Percentiles rank a stretch among this genome's conserved stretches.
These are phyloP conservation scores for Cytospora paraplurivora DNA, from an alignment of 2,329 filamentous ascomycete genomes.

Conservation along the genomic window DNA sequence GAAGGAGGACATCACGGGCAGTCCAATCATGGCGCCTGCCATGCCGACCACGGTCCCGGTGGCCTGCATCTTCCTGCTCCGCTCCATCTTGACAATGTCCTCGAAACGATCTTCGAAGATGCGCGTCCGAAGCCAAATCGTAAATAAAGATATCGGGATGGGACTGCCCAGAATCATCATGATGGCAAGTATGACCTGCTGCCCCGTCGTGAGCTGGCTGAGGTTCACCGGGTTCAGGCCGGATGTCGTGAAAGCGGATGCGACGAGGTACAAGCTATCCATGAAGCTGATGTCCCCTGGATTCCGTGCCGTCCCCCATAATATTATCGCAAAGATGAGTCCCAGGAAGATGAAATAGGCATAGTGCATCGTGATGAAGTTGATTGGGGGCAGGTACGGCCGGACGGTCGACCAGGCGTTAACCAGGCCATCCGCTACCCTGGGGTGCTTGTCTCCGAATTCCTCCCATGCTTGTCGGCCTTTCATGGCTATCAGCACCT, in stretches of 20 bases:
- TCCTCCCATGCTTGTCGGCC: conserved; percentile 12
- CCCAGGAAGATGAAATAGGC: conserved; percentile 62
- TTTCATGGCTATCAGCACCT: conserved; percentile 9
- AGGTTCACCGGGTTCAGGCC: conserved; percentile 67
- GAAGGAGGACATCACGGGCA: conserved; percentile 30
- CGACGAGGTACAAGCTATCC: conserved; percentile 65
- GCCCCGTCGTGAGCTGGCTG: conserved; percentile 62
- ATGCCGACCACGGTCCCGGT: conserved; percentile 32
- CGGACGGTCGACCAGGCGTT: conserved; percentile 12
- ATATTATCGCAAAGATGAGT: conserved; percentile 59
- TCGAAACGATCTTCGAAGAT: conserved; percentile 65
- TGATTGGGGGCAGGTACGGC: conserved; percentile 46
- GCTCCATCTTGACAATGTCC: conserved; percentile 50
- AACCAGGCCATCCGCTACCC: conserved; percentile 10
- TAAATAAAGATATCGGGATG: conserved; percentile 65
- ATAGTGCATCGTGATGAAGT: conserved; percentile 68
- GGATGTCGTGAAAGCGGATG: conserved; percentile 67
- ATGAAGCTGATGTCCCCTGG: conserved; percentile 57
- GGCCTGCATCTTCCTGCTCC: conserved; percentile 36
- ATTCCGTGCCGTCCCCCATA: conserved; percentile 59
- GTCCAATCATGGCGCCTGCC: conserved; percentile 32
- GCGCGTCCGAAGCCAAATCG: conserved; percentile 60
- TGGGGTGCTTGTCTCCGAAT: conserved; percentile 12
- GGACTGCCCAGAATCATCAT: conserved; percentile 65
- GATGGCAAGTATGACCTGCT: conserved; percentile 65